Evolutionary conservation across 495 filamentous ascomycete genomes (phyloP).

Genomic region (Aspergillus conjunctus): DNA sequence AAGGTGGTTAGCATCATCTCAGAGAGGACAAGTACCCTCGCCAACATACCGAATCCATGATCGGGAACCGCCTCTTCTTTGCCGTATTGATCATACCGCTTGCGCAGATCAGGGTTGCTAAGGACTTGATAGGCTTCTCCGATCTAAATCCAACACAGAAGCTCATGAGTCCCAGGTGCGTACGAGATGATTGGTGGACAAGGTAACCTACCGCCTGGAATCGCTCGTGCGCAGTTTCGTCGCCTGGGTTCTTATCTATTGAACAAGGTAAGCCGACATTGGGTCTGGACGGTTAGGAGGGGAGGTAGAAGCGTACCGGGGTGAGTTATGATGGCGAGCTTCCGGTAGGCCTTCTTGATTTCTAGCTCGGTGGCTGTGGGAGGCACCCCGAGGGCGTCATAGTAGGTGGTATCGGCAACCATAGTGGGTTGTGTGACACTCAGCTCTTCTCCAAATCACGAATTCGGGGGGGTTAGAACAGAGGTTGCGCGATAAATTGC

Average conservation of each 20-base stretch:
- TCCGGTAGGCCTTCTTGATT: slow-evolving; percentile 99
- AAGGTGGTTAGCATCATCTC: background rate
- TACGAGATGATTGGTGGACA: background rate
- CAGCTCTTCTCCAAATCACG: slow-evolving; percentile 9
- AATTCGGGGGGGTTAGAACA: background rate
- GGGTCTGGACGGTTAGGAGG: slow-evolving; percentile 1
- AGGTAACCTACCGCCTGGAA: slow-evolving; percentile 73
- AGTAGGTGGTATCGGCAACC: slow-evolving; percentile 86
- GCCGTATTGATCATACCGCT: slow-evolving; percentile 93
- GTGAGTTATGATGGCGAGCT: slow-evolving; percentile 81
- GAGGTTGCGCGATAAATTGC: background rate
- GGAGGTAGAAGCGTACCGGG: slow-evolving; percentile 49
- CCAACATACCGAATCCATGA: slow-evolving; percentile 75
- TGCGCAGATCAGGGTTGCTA: slow-evolving; percentile 79
- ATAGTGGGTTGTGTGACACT: slow-evolving; percentile 46
- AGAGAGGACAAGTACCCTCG: background rate
- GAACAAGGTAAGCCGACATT: slow-evolving; percentile 2
- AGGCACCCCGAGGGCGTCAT: slow-evolving; percentile 86
- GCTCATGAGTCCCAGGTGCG: background rate
- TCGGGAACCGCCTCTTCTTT: slow-evolving; percentile 88
- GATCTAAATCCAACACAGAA: slow-evolving; percentile 51
- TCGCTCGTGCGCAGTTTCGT: slow-evolving; percentile 87
- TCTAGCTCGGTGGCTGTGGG: slow-evolving; percentile 90
- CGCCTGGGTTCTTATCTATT: slow-evolving; percentile 95
- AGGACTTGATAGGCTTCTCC: slow-evolving; percentile 98